Conservation (phyloP, 805 yeast species). For the Ogataea parapolymorpha region DNA sequence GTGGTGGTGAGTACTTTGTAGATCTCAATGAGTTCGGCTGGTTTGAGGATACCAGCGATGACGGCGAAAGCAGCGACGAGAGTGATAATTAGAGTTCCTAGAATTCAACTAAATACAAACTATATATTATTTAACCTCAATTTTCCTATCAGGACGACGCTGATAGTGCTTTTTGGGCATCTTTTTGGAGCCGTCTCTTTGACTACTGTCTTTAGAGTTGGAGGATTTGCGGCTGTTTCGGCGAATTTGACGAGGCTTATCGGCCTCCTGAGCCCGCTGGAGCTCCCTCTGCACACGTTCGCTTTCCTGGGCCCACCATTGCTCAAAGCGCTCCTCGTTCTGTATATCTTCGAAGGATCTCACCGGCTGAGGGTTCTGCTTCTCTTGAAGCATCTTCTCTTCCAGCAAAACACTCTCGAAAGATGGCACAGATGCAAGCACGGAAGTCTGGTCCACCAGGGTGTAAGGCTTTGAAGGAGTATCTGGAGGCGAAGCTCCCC, state of each 20-base stretch:
- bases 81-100: conserved; percentile 3
- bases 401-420: conserved; percentile 26
- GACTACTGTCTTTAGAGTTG: background rate
- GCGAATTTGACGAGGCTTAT: conserved; percentile 9
- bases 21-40: conserved; percentile 55
- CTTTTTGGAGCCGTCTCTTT: conserved; percentile 2
- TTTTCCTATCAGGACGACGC: background rate
- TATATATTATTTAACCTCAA: conserved; percentile 1
- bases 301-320: conserved; percentile 86
- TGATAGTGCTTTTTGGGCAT: conserved; percentile 1
- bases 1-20: conserved; percentile 35
- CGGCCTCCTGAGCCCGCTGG: conserved; percentile 26
- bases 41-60: conserved; percentile 48
- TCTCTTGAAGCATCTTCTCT: conserved; percentile 24
- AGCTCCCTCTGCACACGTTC: conserved; percentile 52
- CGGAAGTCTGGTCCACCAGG: conserved; percentile 1
- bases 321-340: conserved; percentile 79
- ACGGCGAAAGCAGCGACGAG: conserved; percentile 2
- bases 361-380: conserved; percentile 19
- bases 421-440: conserved; percentile 24
- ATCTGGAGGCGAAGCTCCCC: background rate
- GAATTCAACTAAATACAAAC: background rate
- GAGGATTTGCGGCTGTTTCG: background rate
- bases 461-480: conserved; percentile 6
- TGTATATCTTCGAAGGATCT: conserved; percentile 65